Conservation (phyloP, 495 filamentous ascomycete species). For the Lophiostoma macrostomum region DNA sequence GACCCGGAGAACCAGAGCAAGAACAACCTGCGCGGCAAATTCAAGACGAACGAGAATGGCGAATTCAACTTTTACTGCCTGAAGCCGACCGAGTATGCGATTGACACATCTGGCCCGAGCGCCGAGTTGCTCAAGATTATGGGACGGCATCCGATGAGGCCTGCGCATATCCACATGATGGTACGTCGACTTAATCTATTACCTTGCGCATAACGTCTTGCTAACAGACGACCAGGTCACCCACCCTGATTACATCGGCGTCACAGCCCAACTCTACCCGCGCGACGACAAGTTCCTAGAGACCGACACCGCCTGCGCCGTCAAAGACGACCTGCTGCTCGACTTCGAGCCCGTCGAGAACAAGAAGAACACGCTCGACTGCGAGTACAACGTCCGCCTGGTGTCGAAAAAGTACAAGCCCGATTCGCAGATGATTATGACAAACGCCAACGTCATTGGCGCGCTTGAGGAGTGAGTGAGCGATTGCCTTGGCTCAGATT, state of each 20-base stretch:
- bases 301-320: slow-evolving; percentile 64
- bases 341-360: slow-evolving; percentile 56
- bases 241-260: slow-evolving; percentile 45
- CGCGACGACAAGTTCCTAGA: slow-evolving; percentile 57
- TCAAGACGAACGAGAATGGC: slow-evolving; percentile 71
- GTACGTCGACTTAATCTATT: too few relatives aligned
- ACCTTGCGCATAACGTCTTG: too few relatives aligned
- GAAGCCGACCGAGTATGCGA: slow-evolving; percentile 73
- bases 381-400: slow-evolving; percentile 38
- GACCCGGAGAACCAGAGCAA: slow-evolving; percentile 68
- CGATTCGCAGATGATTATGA: too few relatives aligned
- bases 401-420: slow-evolving; percentile 35
- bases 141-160: slow-evolving; percentile 57
- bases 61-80: slow-evolving; percentile 79
- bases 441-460: too few relatives aligned
- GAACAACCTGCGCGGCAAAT: slow-evolving; percentile 84
- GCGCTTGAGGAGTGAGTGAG: too few relatives aligned
- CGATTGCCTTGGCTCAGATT: too few relatives aligned
- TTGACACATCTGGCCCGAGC: slow-evolving; percentile 50
- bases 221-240: too few relatives aligned
- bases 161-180: slow-evolving; percentile 46
- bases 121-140: slow-evolving; percentile 65
- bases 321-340: slow-evolving; percentile 63
- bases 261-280: slow-evolving; percentile 65
- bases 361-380: slow-evolving; percentile 40